A percentile compares a stretch with the other conserved stretches of the same genome.
Conservation (phyloP, 2,329 filamentous ascomycete species). For the Thelonectria rubi region DNA sequence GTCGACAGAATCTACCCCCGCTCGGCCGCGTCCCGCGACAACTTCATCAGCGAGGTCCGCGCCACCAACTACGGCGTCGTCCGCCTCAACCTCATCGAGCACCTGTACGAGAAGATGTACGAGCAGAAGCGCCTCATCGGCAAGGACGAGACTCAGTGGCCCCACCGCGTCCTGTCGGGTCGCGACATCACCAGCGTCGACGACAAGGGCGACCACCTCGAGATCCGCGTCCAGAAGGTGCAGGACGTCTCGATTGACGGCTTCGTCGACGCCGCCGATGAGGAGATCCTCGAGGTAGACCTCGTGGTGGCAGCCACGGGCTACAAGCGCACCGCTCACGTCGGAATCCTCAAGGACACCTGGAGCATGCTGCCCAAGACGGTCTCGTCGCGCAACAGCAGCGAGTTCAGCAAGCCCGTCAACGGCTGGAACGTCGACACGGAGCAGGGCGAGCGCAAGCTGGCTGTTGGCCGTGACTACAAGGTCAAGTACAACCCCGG, state of each 20-base stretch:
- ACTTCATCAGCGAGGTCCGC: slow-evolving; percentile 72
- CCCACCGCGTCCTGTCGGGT: slow-evolving; percentile 79
- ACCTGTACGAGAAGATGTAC: slow-evolving; percentile 88
- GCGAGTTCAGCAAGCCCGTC: slow-evolving; percentile 47
- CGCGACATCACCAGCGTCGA: slow-evolving; percentile 73
- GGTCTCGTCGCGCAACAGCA: slow-evolving; percentile 39
- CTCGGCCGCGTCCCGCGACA: slow-evolving; percentile 67
- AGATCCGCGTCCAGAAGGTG: slow-evolving; percentile 65
- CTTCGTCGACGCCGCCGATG: slow-evolving; percentile 48
- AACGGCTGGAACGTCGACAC: slow-evolving; percentile 54
- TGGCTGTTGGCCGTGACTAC: slow-evolving; percentile 81
- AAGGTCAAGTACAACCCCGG: slow-evolving; percentile 74
- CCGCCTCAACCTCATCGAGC: slow-evolving; percentile 87
- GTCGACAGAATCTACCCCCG: slow-evolving; percentile 80
- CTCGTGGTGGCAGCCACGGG: slow-evolving; percentile 88
- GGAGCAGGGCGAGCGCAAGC: slow-evolving; percentile 55
- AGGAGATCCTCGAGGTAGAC: slow-evolving; percentile 78
- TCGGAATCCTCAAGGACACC: slow-evolving; percentile 76
- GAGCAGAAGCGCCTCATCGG: slow-evolving; percentile 78
- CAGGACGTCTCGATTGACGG: slow-evolving; percentile 52
- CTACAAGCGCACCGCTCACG: slow-evolving; percentile 80
- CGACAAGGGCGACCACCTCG: slow-evolving; percentile 59
- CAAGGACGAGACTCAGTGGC: slow-evolving; percentile 77
- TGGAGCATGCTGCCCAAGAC: slow-evolving; percentile 70
- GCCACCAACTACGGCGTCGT: slow-evolving; percentile 96